Base-by-base conservation (phyloP, 352 stramenopile genomes). In the Phytophthora idaei region DNA sequence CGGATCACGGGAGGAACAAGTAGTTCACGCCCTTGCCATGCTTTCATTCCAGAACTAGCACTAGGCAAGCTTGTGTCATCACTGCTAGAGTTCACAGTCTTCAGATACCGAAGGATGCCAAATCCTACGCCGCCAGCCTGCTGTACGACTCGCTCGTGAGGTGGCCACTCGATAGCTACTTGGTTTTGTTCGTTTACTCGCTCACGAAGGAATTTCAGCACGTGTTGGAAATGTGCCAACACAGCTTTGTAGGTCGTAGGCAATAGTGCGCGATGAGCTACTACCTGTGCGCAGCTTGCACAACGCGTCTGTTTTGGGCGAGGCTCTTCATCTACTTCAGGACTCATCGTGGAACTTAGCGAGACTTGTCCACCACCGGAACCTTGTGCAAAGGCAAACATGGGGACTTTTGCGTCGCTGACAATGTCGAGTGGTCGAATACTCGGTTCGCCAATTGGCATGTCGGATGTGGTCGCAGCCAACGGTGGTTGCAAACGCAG, bases 81-180 rank as follows among this genome's bases (percentile, higher is more conserved):
- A 17, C 12, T 62, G 17, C 12, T 69, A 9, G 46, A 61, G 15
- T 41, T 64, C 21, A 54, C 34, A 17, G 49, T 58, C 36, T 73
- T 73, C 2, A 76, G 27, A 17, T 76, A 57, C 1, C 51, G 44
- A 49, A 93, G 67, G 32, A 91, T 94, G 5, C 94, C 95, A 77
- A 99, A 98, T 59, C 96, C 95, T 4, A 99, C 89, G 17, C 90
- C 84, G 5, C 96, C 96, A 5, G 94, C 92, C 49, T 94, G 93
- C 27, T 85, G 70, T 6, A 99, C 83, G 47, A 98, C 80, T 21
- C 85, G 77, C 27, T 85, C 67, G 46, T 97, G 79, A 5, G 94
- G 96, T 2, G 94, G 95, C 94, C 95, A 99, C 61, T 90, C 76
- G 36, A 98, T 84, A 37, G 79, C 73, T 5, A 67, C 66, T 31